Conservation (phyloP, 2,329 filamentous ascomycete species). For the Penicillium sp. region DNA sequence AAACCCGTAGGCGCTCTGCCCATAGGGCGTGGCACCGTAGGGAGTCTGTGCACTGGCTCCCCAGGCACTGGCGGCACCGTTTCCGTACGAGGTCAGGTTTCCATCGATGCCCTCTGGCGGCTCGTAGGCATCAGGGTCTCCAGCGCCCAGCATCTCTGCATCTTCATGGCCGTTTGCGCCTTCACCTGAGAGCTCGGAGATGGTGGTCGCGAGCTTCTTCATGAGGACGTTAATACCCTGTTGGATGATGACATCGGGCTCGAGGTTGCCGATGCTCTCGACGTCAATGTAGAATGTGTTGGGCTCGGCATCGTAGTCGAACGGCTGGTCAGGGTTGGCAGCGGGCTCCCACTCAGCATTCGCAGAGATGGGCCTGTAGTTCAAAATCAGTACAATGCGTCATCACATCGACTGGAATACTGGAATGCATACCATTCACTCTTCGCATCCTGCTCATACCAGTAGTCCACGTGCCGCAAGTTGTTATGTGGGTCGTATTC, state of each 20-base stretch:
- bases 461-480: slow-evolving; percentile 83
- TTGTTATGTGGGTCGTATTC: slow-evolving; percentile 99
- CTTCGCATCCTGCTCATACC: slow-evolving; percentile 81
- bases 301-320: slow-evolving; percentile 85
- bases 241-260: slow-evolving; percentile 83
- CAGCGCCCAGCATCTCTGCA: slow-evolving; percentile 47
- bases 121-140: slow-evolving; percentile 48
- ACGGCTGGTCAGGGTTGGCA: slow-evolving; percentile 73
- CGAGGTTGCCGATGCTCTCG: slow-evolving; percentile 79
- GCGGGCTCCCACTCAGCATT: slow-evolving; percentile 67
- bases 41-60: slow-evolving; percentile 57
- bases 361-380: slow-evolving; percentile 37
- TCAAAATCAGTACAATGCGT: not conserved
- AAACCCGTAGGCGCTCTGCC: slow-evolving; percentile 41
- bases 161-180: slow-evolving; percentile 53
- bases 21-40: slow-evolving; percentile 60
- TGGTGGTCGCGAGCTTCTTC: slow-evolving; percentile 83
- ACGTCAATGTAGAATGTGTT: slow-evolving; percentile 88
- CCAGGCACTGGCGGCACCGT: slow-evolving; percentile 60
- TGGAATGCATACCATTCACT: slow-evolving; percentile 67
- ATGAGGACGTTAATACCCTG: slow-evolving; percentile 75
- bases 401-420: not conserved
- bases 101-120: slow-evolving; percentile 44
- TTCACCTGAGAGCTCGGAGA: slow-evolving; percentile 58
- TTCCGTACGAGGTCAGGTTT: slow-evolving; percentile 39